phyloP scores from a whole-genome alignment of 768 basidiomycete species.

The Wakefieldia striispora region DNA sequence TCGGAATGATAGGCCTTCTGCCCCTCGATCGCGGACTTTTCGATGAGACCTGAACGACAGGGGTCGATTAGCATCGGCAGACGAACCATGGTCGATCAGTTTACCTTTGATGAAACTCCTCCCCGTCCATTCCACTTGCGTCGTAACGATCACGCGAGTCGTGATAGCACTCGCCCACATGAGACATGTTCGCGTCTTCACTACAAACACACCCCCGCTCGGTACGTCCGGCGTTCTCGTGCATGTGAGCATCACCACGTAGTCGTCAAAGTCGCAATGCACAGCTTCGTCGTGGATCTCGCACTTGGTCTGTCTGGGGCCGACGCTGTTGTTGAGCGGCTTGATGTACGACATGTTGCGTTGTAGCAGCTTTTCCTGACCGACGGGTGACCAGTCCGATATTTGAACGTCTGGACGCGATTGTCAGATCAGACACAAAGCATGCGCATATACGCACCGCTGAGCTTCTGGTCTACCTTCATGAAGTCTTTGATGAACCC shows the following conservation, averaged over 20 bases:
- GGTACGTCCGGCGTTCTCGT: constrained; percentile 95
- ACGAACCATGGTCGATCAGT: constrained; percentile 8
- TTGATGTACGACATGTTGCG: constrained; percentile 98
- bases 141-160: constrained; percentile 81
- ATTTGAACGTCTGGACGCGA: constrained; percentile 78
- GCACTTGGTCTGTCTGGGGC: constrained; percentile 94
- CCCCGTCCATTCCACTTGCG: constrained; percentile 94
- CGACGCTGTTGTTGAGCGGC: constrained; percentile 81
- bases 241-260: constrained; percentile 79
- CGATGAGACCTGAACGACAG: constrained; percentile 74
- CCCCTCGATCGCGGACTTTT: constrained; percentile 86
- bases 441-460: constrained; percentile 51
- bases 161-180: constrained; percentile 87
- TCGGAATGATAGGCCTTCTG: constrained; percentile 85
- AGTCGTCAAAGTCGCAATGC: constrained; percentile 80
- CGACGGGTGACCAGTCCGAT: constrained; percentile 85
- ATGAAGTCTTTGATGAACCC: constrained; percentile 96
- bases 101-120: constrained; percentile 94
- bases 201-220: constrained; percentile 86
- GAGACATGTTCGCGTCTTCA: constrained; percentile 92
- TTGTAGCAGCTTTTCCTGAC: constrained; percentile 62
- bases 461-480: constrained; percentile 81
- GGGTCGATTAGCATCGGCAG: background rate
- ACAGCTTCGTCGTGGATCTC: constrained; percentile 87
- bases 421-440: background rate